Evolutionary conservation across 768 basidiomycete genomes (phyloP), one percentile per base, ranked within the genome.

Genomic region (Pleurotus djamor): DNA sequence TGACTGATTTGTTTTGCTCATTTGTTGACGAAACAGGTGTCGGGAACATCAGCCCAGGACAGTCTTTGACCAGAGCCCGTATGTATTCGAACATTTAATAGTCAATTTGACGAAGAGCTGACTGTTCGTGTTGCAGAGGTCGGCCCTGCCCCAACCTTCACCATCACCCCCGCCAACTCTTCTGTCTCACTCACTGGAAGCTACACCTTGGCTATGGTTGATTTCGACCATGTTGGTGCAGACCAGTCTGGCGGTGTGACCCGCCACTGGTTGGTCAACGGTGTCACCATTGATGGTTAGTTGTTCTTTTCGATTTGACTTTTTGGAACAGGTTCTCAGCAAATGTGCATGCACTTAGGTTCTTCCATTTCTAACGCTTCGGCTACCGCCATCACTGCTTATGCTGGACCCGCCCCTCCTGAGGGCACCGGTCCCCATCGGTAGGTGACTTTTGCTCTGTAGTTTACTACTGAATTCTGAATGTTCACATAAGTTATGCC

Each of bases 241-340:
- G 78, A 87, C 63, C 73, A 84, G 57, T 70, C 78, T 38, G 71
- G 75, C 7, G 86, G 84, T 16, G 84, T 86, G 63, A 91, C 84
- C 52, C 82, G 89, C 57, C 92, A 93, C 75, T 94, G 91, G 91
- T 83, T 94, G 50, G 83, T 86, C 61, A 91, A 92, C 69, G 76
- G 80, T 21, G 89, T 83, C 14, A 77, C 76, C 3, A 59, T 88
- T 43, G 64, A 68, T 21, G 73, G 85, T 84, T 34, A 13, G 73
- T 67, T 32, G 7, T 41, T 59, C 6, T 36, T 35, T 14, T 21
- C 21, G 3, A 28, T 28, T 28, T 14, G n/a, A n/a, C n/a, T 36
- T 5, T 49, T 5, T 1, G 21, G 28, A 43, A 17, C 44, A 32
- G 36, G 21, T 5, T 14, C 44, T 13, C 14, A 45, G 13, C 47